phyloP scores from a whole-genome alignment of 2,329 filamentous ascomycete species.

The Coleophoma cylindrospora region DNA sequence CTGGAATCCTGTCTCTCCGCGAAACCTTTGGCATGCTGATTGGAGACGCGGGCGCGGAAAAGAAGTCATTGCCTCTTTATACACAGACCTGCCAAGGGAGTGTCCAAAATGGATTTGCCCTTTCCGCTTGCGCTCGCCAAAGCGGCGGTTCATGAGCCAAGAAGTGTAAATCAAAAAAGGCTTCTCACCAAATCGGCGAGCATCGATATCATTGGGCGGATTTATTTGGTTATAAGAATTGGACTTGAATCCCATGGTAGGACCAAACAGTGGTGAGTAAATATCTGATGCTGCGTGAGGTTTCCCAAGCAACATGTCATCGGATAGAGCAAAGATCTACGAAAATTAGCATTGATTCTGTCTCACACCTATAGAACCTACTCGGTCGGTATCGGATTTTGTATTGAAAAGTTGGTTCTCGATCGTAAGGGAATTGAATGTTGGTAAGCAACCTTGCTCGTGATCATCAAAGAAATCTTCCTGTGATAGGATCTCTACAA shows the following conservation, averaged over 20 bases:
- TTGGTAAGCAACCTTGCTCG: conserved; percentile 33
- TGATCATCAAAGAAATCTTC: conserved; percentile 36
- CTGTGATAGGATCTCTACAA: conserved; percentile 33
- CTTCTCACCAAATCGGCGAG: conserved; percentile 34
- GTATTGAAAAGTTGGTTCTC: conserved; percentile 39
- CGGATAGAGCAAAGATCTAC: conserved; percentile 35
- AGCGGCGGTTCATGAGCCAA: conserved; percentile 37
- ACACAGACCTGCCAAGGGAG: conserved; percentile 33
- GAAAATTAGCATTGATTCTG: background rate
- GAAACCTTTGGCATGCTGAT: conserved; percentile 35
- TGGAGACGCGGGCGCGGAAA: conserved; percentile 34
- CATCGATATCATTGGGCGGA: conserved; percentile 23
- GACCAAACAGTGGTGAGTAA: conserved; percentile 37
- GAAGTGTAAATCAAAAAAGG: conserved; percentile 39
- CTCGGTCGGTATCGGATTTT: conserved; percentile 30
- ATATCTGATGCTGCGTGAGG: conserved; percentile 36
- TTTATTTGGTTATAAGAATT: conserved; percentile 34
- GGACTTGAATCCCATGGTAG: conserved; percentile 35
- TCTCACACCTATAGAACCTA: conserved; percentile 1
- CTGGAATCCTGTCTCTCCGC: conserved; percentile 36
- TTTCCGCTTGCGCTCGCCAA: conserved; percentile 37
- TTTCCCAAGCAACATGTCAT: conserved; percentile 38
- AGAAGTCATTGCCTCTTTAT: conserved; percentile 33
- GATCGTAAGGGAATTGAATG: conserved; percentile 37
- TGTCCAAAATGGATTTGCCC: conserved; percentile 38